Conservation (phyloP, 2,329 filamentous ascomycete genomes). For the Trichoderma sp. region DNA sequence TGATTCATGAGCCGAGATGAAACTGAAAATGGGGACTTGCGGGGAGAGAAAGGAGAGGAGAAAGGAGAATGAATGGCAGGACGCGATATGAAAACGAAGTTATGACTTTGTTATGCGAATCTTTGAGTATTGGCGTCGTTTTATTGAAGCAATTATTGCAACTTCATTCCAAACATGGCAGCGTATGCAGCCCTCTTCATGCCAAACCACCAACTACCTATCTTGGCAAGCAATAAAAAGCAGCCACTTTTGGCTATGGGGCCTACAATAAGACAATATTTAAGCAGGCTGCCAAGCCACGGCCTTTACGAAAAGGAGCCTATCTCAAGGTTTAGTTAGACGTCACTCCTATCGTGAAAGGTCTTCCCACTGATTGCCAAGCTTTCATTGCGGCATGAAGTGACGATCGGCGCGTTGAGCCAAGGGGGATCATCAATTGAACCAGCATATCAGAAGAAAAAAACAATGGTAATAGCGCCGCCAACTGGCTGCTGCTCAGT, state of each 20-base stretch:
- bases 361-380: background rate
- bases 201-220: background rate
- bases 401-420: background rate
- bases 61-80: no score
- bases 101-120: no score
- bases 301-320: background rate
- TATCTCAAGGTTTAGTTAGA: background rate
- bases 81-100: no score
- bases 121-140: background rate
- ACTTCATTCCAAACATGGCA: background rate
- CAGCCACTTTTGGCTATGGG: background rate
- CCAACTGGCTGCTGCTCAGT: background rate
- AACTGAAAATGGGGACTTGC: conserved; percentile 1
- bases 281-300: background rate
- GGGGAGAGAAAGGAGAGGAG: no score
- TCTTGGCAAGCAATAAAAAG: background rate
- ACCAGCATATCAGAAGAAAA: background rate
- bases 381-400: background rate
- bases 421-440: background rate
- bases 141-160: background rate
- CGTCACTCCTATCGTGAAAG: background rate
- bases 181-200: background rate
- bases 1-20: conserved; percentile 11
- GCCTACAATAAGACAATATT: background rate
- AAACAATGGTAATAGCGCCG: background rate